Evolutionary conservation across 108 stramenopile genomes (phyloP), one percentile per base, ranked within the genome.

Genomic region (Stephanodiscus triporus): DNA sequence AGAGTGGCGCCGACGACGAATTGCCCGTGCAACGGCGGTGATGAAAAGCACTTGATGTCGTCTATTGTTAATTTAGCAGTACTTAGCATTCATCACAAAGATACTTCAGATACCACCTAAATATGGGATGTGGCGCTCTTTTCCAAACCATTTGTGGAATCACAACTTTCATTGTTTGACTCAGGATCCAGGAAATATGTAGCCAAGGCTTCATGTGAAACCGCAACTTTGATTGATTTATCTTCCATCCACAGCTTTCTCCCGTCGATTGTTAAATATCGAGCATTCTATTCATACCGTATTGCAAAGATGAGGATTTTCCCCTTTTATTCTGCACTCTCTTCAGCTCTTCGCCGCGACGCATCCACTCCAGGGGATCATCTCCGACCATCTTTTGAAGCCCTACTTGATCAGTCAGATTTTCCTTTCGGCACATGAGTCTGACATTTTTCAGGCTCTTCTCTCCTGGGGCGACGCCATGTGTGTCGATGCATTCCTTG

Each of bases 281-380:
- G 9, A 76, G 0, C 36, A 82, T 36, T 63, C 81, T 75, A 67
- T 82, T 82, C 34, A 51, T 60, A 19, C 63, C 81, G 51, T 67
- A 82, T n/a, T 66, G 51, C 70, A 76, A 34, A 42, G 64, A 22
- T 24, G 60, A 61, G 60, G 60, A 61, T 38, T 66, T 73, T 29
- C 90, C 87, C 65, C 82, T 86, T 68, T 85, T 86, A 19, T 79
- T 75, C 30, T 69, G 75, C 19, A 84, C 89, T 29, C 83, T 85
- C 66, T 89, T 87, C 51, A 84, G 56, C 10, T 82, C 61, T 50
- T 90, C 85, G 23, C 91, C 90, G 42, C 85, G 85, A 42, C 81
- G 85, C 32, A 91, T 40, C 91, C 91, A 95, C 70, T 85, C 85
- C 4, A 86, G 73, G 26, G 89, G 94, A 75, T 93, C 91, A 68